Evolutionary conservation across 176 grass and related monocot genomes (phyloP).

Genomic region (Oryza brachyantha): DNA sequence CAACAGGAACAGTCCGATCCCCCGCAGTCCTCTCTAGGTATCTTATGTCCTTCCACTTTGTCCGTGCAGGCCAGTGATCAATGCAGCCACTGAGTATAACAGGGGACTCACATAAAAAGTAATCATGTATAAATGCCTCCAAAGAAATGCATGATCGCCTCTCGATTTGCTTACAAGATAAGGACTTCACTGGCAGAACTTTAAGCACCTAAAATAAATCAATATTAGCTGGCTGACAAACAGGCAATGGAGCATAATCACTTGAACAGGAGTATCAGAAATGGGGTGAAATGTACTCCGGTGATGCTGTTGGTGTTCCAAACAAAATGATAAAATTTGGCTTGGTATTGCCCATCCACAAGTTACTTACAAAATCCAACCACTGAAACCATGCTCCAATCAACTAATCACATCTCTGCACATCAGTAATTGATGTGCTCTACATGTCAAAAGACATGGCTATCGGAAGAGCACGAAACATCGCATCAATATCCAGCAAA

Average conservation of each 20-base stretch:
- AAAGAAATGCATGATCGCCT: constrained; percentile 74
- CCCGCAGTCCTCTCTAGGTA: constrained; percentile 81
- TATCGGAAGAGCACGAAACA: background rate
- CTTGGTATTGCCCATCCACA: background rate
- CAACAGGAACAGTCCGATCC: constrained; percentile 83
- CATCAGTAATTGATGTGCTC: background rate
- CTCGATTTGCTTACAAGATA: constrained; percentile 82
- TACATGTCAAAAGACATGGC: background rate
- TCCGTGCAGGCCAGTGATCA: constrained; percentile 84
- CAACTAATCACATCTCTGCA: background rate
- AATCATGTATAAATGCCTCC: constrained; percentile 86
- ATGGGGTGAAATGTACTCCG: background rate
- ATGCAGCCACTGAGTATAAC: constrained; percentile 91
- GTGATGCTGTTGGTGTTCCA: background rate
- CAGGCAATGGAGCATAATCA: background rate
- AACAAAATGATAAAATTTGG: background rate
- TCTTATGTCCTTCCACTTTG: constrained; percentile 87
- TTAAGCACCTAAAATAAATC: constrained; percentile 51
- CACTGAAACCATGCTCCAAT: background rate
- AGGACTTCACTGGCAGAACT: constrained; percentile 69
- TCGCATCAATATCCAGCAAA: background rate
- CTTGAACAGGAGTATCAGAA: background rate
- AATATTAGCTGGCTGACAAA: constrained; percentile 6
- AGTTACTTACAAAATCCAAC: background rate
- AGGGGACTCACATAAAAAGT: constrained; percentile 80